Evolutionary conservation across 495 filamentous ascomycete species (phyloP).

Genomic region (Friedmanniomyces endolithicus): DNA sequence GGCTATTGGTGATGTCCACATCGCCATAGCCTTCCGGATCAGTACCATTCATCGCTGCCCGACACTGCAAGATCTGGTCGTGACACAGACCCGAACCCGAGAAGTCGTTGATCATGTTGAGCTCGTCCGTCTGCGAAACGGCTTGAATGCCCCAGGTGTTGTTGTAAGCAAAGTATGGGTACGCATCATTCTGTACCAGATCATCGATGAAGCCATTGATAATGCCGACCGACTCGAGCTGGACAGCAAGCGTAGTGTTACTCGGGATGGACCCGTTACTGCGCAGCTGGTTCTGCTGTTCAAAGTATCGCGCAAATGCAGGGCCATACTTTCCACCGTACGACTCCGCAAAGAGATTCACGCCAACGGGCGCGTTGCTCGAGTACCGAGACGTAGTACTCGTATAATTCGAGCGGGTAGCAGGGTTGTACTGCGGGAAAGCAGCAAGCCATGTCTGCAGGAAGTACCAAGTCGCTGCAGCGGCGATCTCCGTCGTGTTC

Average conservation of each 20-base stretch:
- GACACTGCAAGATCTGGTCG: slow-evolving; percentile 22
- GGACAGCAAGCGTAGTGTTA: slow-evolving; percentile 33
- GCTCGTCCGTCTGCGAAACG: slow-evolving; percentile 19
- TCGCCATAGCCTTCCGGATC: slow-evolving; percentile 28
- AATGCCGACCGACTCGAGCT: slow-evolving; percentile 33
- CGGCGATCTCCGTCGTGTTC: slow-evolving; percentile 55
- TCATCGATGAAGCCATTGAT: slow-evolving; percentile 35
- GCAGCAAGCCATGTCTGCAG: slow-evolving; percentile 51
- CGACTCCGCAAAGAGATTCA: slow-evolving; percentile 37
- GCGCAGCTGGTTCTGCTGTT: slow-evolving; percentile 32
- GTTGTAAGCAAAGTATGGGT: slow-evolving; percentile 26
- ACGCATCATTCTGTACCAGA: slow-evolving; percentile 25
- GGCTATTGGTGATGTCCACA: slow-evolving; percentile 18
- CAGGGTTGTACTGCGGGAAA: slow-evolving; percentile 55
- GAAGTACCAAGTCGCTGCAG: slow-evolving; percentile 55
- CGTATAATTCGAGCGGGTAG: slow-evolving; percentile 34
- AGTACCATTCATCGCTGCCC: slow-evolving; percentile 11
- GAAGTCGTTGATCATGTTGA: slow-evolving; percentile 22
- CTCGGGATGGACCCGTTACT: slow-evolving; percentile 25
- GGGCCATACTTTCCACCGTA: slow-evolving; percentile 40
- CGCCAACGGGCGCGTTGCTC: slow-evolving; percentile 24
- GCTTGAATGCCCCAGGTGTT: slow-evolving; percentile 31
- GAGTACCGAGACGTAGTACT: slow-evolving; percentile 24
- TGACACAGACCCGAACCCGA: slow-evolving; percentile 16
- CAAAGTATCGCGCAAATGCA: slow-evolving; percentile 34